These are phyloP conservation scores for Phytophthora hybrid DNA, from an alignment of 352 stramenopile species.

Conservation along the genomic window DNA sequence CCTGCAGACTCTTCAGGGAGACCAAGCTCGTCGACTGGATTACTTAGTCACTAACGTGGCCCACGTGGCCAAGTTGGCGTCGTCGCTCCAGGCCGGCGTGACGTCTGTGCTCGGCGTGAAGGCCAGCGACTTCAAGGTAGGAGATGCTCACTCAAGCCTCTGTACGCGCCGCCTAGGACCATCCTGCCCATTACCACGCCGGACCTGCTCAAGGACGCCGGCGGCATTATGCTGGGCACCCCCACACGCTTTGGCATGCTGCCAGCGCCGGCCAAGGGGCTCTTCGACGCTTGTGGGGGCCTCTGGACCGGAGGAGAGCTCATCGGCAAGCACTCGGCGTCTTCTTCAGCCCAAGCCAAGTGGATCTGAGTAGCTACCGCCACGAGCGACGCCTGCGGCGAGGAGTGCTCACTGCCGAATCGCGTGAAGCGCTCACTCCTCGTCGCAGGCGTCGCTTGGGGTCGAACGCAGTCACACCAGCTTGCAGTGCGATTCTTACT, in stretches of 20 bases:
- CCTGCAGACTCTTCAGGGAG: too few species aligned
- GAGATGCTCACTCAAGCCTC: slow-evolving; percentile 80
- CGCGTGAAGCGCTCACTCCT: too few species aligned
- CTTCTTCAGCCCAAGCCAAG: slow-evolving; percentile 66
- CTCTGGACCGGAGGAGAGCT: slow-evolving; percentile 79
- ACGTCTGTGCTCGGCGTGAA: slow-evolving; percentile 61
- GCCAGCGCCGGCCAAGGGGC: slow-evolving; percentile 81
- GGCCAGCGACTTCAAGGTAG: slow-evolving; percentile 75
- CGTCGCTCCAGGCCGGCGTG: slow-evolving; percentile 69
- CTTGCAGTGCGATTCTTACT: too few species aligned
- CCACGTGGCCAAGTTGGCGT: slow-evolving; percentile 75
- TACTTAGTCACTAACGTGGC: slow-evolving; percentile 79
- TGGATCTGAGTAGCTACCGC: too few species aligned
- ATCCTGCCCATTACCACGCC: slow-evolving; percentile 63
- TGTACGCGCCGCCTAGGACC: slow-evolving; percentile 73
- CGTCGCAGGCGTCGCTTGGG: too few species aligned
- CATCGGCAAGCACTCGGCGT: slow-evolving; percentile 81
- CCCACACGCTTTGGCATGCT: slow-evolving; percentile 84
- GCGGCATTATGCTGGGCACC: slow-evolving; percentile 88
- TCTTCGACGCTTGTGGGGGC: slow-evolving; percentile 81
- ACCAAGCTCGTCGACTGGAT: too few species aligned
- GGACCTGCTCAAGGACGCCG: slow-evolving; percentile 66
- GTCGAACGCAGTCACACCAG: too few species aligned
- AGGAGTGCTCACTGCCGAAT: too few species aligned
- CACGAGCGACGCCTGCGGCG: too few species aligned